Conservation (phyloP, 208 protist species). For the Naegleria fowleri region DNA sequence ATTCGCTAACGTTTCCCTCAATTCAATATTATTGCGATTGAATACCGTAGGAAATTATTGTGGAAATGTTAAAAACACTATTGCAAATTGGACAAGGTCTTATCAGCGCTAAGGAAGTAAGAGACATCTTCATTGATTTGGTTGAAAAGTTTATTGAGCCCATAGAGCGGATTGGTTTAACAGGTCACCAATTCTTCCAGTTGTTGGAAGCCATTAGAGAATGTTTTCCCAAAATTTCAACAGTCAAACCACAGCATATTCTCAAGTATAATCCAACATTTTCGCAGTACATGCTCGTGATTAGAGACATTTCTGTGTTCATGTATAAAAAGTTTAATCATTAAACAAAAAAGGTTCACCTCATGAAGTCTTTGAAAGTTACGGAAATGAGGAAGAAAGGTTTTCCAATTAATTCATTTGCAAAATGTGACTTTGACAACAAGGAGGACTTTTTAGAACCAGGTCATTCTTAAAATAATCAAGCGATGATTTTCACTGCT, state of each 20-base stretch:
- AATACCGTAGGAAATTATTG: not conserved
- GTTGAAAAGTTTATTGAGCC: constrained; percentile 18
- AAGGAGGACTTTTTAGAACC: too few relatives aligned
- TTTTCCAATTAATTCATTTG: too few relatives aligned
- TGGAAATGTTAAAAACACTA: not conserved
- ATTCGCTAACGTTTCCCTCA: too few relatives aligned
- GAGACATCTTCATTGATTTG: constrained; percentile 18
- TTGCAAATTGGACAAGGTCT: not conserved
- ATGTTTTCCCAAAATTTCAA: not conserved
- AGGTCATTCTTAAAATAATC: too few relatives aligned
- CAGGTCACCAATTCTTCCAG: not conserved
- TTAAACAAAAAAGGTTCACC: not conserved
- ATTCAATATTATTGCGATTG: not conserved
- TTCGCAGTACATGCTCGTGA: not conserved
- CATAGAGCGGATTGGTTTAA: not conserved
- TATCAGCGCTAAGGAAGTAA: not conserved
- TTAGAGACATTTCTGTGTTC: not conserved
- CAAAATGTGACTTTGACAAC: too few relatives aligned
- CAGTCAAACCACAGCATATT: not conserved
- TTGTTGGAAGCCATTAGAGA: not conserved
- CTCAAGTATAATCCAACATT: not conserved
- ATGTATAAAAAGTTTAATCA: not conserved
- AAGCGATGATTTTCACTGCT: too few relatives aligned
- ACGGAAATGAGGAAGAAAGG: too few relatives aligned
- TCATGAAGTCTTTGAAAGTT: too few relatives aligned